phyloP scores from a whole-genome alignment of 1,284 basidiomycete species.

The Ceratobasidium sp. region DNA sequence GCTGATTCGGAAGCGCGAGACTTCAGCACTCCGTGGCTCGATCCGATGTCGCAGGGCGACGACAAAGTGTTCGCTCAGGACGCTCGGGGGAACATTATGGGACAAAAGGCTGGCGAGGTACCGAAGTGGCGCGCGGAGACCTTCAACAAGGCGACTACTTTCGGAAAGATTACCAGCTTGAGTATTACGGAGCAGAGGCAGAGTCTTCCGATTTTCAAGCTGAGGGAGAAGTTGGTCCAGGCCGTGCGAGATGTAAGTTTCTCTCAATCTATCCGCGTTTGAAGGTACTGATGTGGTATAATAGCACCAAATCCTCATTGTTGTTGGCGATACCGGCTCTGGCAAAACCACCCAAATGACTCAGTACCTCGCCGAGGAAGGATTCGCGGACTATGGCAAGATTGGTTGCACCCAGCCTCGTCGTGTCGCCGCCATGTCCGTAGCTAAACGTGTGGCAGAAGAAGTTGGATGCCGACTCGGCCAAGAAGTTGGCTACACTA shows the following conservation, averaged over 20 bases:
- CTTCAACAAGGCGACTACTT: constrained; percentile 97
- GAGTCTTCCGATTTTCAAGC: constrained; percentile 93
- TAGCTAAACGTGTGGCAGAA: constrained; percentile 97
- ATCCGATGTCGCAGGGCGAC: constrained; percentile 91
- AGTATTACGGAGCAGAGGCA: constrained; percentile 95
- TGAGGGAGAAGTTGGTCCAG: constrained; percentile 89
- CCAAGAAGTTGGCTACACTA: constrained; percentile 97
- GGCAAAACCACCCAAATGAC: constrained; percentile 96
- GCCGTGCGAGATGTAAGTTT: constrained; percentile 84
- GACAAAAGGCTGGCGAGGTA: constrained; percentile 81
- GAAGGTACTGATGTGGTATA: constrained; percentile 45
- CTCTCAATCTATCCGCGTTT: constrained; percentile 13
- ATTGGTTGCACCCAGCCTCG: constrained; percentile 98
- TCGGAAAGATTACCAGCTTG: constrained; percentile 88
- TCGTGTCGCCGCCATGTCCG: constrained; percentile 99
- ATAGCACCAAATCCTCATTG: constrained; percentile 93
- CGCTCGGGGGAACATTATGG: constrained; percentile 79
- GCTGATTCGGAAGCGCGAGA: constrained; percentile 94
- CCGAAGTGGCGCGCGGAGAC: constrained; percentile 93
- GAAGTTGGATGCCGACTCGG: constrained; percentile 97
- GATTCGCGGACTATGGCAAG: constrained; percentile 84
- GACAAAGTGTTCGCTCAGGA: constrained; percentile 96
- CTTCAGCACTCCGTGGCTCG: constrained; percentile 94
- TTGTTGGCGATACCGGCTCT: constrained; percentile 94
- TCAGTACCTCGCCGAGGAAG: constrained; percentile 90